phyloP scores from a whole-genome alignment of 208 protist species.

The Acanthamoeba healyi region DNA sequence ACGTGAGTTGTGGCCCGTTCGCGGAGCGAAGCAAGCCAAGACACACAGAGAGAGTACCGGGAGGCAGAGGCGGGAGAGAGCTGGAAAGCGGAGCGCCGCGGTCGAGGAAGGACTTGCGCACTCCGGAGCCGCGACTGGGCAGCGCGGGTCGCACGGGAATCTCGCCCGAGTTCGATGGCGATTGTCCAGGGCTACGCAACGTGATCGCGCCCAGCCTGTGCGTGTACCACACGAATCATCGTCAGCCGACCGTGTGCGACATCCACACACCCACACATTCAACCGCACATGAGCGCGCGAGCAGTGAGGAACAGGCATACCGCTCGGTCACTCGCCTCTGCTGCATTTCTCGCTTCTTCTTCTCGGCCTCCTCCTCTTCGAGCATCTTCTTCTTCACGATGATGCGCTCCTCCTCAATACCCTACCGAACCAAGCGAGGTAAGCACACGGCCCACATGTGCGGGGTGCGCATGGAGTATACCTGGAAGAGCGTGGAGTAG shows the following conservation, averaged over 20 bases:
- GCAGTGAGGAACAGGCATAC: background rate
- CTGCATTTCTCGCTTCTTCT: constrained; percentile 44
- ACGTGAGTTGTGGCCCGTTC: too few species aligned
- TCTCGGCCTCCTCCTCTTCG: constrained; percentile 53
- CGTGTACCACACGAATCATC: background rate
- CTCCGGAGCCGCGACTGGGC: background rate
- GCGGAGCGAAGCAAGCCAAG: background rate
- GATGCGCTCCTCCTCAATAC: constrained; percentile 24
- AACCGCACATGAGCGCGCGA: background rate
- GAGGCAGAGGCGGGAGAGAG: background rate
- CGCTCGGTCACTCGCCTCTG: constrained; percentile 23
- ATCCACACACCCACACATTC: background rate
- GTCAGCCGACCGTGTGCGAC: background rate
- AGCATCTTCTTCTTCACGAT: constrained; percentile 26
- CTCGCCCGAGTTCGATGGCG: background rate
- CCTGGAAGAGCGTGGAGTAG: constrained; percentile 28
- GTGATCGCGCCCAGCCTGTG: background rate
- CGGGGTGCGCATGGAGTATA: background rate
- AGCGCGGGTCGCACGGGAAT: background rate
- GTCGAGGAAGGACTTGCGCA: constrained; percentile 39
- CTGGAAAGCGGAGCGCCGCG: background rate
- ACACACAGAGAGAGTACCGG: background rate
- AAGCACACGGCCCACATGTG: too few species aligned
- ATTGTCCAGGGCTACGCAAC: background rate
- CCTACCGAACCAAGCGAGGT: background rate